phyloP scores from a whole-genome alignment of 371 early-diverging fungal genomes.

The Paraphysoderma sedebokerense region DNA sequence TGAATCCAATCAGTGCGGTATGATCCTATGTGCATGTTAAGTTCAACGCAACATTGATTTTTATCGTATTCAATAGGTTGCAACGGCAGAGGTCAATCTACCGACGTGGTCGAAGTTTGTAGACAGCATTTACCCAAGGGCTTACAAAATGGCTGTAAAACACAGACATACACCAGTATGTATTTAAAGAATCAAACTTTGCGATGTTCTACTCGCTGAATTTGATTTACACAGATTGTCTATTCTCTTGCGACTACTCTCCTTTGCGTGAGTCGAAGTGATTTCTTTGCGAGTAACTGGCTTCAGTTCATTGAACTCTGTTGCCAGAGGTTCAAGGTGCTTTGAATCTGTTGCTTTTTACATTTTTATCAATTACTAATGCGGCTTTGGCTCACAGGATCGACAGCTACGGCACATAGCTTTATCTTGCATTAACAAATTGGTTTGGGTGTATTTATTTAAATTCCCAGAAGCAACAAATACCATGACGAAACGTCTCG shows the following conservation, averaged over 20 bases:
- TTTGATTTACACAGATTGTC: conserved; percentile 32
- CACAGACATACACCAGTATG: conserved; percentile 47
- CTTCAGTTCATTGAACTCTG: conserved; percentile 50
- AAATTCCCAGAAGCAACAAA: conserved; percentile 56
- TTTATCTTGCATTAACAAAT: conserved; percentile 57
- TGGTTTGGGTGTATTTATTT: conserved; percentile 86
- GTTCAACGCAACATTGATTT: not conserved
- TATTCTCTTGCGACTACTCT: conserved; percentile 72
- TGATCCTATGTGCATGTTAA: conserved; percentile 1
- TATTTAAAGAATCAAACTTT: not conserved
- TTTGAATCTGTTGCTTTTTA: conserved; percentile 1
- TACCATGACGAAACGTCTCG: conserved; percentile 37
- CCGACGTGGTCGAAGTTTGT: conserved; percentile 83
- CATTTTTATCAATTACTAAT: not conserved
- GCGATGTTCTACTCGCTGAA: not conserved
- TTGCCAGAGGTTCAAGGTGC: conserved; percentile 57
- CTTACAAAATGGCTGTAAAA: conserved; percentile 72
- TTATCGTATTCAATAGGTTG: conserved; percentile 32
- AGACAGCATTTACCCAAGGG: conserved; percentile 77
- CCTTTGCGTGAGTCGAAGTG: conserved; percentile 72
- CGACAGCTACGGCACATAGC: conserved; percentile 48
- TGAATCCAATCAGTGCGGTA: conserved; percentile 79
- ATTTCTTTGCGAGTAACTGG: conserved; percentile 74
- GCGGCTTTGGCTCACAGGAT: too few relatives aligned
- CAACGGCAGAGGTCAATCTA: conserved; percentile 84